These are phyloP conservation scores for Camelina hispida DNA, from an alignment of 345 rosid genomes.

Conservation along the genomic window DNA sequence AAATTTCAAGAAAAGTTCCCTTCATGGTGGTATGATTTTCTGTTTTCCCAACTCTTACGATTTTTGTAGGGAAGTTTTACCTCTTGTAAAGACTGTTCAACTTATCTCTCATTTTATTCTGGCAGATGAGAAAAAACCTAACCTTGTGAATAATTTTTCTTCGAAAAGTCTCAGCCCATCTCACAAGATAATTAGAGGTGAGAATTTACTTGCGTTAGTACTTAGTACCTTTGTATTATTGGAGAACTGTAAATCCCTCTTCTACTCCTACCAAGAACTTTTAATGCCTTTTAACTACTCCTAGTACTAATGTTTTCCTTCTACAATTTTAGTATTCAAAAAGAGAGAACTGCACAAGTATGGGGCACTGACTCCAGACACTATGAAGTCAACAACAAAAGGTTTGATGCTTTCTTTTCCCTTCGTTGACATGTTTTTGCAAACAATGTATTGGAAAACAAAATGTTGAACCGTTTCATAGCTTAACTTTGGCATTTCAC, in stretches of 20 bases:
- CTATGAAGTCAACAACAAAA: constrained; percentile 39
- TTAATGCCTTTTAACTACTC: not conserved
- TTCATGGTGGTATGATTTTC: constrained; percentile 49
- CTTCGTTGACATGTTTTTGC: not conserved
- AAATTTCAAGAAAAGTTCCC: constrained; percentile 51
- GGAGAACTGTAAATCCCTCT: not conserved
- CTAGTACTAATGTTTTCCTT: constrained; percentile 21
- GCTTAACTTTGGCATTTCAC: not conserved
- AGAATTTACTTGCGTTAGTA: constrained; percentile 22
- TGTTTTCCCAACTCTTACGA: not conserved
- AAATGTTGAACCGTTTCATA: constrained; percentile 2
- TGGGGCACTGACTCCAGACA: constrained; percentile 49
- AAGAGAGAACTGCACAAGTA: constrained; percentile 65
- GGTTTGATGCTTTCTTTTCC: constrained; percentile 48
- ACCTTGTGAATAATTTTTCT: constrained; percentile 38
- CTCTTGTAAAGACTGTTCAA: not conserved
- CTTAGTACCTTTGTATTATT: not conserved
- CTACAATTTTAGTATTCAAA: constrained; percentile 63
- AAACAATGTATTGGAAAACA: not conserved
- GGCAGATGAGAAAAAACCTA: constrained; percentile 42
- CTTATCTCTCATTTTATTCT: not conserved
- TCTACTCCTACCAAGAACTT: not conserved
- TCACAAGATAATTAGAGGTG: constrained; percentile 70
- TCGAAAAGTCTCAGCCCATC: constrained; percentile 56
- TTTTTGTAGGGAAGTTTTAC: not conserved